phyloP scores from a whole-genome alignment of 2,329 filamentous ascomycete species.

The Penicillium sp. region DNA sequence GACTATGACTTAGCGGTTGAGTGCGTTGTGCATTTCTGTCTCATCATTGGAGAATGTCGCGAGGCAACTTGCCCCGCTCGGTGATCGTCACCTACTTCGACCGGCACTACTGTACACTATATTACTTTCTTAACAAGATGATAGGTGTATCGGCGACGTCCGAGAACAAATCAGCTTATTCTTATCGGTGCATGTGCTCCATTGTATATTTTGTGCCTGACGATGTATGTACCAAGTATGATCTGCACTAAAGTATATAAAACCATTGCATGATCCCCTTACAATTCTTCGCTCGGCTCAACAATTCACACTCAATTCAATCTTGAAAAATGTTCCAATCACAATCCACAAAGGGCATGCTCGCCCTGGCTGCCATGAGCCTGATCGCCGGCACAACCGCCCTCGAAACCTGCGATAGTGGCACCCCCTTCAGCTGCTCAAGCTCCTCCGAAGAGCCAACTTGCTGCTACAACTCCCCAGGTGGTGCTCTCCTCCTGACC shows the following conservation, averaged over 20 bases:
- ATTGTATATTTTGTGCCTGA: constrained; percentile 5
- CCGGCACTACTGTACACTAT: not conserved
- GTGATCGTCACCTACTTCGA: constrained; percentile 7
- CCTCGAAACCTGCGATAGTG: constrained; percentile 29
- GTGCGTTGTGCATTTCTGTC: not conserved
- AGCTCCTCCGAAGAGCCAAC: constrained; percentile 51
- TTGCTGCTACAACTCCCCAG: constrained; percentile 60
- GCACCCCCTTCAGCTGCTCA: constrained; percentile 54
- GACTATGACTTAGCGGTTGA: not conserved
- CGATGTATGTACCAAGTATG: not conserved
- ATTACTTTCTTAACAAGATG: not conserved
- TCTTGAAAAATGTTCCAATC: constrained; percentile 1
- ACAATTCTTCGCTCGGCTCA: not conserved
- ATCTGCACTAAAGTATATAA: not conserved
- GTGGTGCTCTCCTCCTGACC: constrained; percentile 56
- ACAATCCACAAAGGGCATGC: constrained; percentile 17
- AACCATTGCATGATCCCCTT: not conserved
- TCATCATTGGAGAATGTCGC: not conserved
- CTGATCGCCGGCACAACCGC: constrained; percentile 23
- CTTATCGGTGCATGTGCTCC: constrained; percentile 31
- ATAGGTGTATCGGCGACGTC: constrained; percentile 13
- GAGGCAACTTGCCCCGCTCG: constrained; percentile 1
- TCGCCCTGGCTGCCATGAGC: constrained; percentile 26
- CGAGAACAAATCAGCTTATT: constrained; percentile 29
- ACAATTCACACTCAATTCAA: not conserved